Evolutionary conservation across 306 rosid species (phyloP).

Genomic region (Gastrolobium bilobum): DNA sequence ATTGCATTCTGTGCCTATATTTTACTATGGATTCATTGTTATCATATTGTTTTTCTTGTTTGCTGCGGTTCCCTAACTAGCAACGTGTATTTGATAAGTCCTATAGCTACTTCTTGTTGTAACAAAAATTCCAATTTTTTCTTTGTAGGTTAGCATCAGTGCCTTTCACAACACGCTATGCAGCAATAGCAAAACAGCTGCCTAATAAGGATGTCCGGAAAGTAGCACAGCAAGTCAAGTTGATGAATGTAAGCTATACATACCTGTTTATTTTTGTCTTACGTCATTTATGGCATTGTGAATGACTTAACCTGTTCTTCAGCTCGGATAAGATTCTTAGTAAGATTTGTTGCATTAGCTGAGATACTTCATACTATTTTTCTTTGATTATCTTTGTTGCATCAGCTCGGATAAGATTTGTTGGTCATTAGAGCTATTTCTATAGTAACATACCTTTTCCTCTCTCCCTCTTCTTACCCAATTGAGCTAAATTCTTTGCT

Average conservation of each 20-base stretch:
- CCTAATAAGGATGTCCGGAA: constrained; percentile 70
- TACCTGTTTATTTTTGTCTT: background rate
- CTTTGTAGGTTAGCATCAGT: constrained; percentile 57
- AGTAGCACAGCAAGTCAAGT: constrained; percentile 79
- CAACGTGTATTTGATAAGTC: background rate
- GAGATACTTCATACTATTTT: background rate
- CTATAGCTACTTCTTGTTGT: background rate
- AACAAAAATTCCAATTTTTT: constrained; percentile 32
- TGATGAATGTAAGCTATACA: constrained; percentile 74
- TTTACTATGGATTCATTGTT: background rate
- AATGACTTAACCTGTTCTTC: background rate
- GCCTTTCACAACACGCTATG: constrained; percentile 57
- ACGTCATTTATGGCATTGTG: background rate
- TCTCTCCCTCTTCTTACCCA: background rate
- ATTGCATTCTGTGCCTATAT: background rate
- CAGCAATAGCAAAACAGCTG: constrained; percentile 65
- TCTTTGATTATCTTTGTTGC: background rate
- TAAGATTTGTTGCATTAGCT: background rate
- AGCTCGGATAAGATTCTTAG: background rate
- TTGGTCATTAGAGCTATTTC: constrained; percentile 11
- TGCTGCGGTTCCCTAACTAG: background rate
- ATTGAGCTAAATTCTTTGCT: constrained; percentile 3
- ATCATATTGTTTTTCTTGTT: constrained; percentile 5
- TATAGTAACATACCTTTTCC: background rate
- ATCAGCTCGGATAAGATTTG: too few species aligned